Evolutionary conservation across 257 asterid genomes (phyloP).

Genomic region (Cinchona pubescens): DNA sequence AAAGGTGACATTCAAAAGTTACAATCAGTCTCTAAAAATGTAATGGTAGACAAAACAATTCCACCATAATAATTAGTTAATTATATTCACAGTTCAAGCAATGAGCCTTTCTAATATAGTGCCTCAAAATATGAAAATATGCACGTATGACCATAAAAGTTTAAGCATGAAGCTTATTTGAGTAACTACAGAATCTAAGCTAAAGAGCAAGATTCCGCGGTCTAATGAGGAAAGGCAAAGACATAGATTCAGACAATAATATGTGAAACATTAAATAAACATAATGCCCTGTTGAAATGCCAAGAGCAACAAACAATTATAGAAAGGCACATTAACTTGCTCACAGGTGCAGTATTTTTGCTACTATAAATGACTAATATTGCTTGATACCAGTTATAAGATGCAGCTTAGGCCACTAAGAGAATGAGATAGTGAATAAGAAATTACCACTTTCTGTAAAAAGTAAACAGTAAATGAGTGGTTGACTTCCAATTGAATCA

Average conservation of each 20-base stretch:
- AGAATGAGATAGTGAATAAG: background rate
- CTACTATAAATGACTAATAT: background rate
- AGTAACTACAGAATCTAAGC: too few species aligned
- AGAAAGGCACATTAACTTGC: background rate
- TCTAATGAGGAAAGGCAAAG: too few species aligned
- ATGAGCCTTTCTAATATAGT: background rate
- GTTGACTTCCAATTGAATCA: constrained; percentile 17
- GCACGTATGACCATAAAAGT: background rate
- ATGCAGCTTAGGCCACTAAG: background rate
- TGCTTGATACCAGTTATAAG: background rate
- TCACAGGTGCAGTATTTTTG: too few species aligned
- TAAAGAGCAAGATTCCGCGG: too few species aligned
- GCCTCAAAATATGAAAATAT: background rate
- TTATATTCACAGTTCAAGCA: background rate
- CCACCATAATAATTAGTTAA: background rate
- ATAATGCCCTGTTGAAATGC: background rate
- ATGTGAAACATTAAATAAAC: background rate
- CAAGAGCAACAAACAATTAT: background rate
- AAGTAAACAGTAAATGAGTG: background rate
- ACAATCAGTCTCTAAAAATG: background rate
- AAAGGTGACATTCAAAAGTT: constrained; percentile 20
- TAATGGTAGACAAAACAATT: constrained; percentile 5
- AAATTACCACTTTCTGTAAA: background rate
- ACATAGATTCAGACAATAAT: background rate
- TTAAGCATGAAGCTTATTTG: background rate